These are phyloP conservation scores for Gaeumannomyces tritici DNA, from an alignment of 2,329 filamentous ascomycete genomes.

Conservation along the genomic window DNA sequence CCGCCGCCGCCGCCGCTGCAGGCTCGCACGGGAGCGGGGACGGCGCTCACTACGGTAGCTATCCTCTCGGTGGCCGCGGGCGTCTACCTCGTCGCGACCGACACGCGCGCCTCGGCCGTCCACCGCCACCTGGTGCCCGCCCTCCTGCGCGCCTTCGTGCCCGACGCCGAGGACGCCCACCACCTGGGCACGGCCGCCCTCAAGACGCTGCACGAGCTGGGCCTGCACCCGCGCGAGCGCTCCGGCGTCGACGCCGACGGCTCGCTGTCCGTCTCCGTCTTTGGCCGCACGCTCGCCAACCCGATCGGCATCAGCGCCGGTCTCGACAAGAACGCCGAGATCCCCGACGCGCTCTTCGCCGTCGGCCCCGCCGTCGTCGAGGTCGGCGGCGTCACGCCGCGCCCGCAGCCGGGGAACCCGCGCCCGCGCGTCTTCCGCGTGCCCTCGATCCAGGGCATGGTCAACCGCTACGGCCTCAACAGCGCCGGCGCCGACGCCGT, in stretches of 20 bases:
- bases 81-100: conserved; percentile 61
- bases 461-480: conserved; percentile 95
- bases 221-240: conserved; percentile 75
- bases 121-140: conserved; percentile 62
- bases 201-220: conserved; percentile 62
- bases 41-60: neutral
- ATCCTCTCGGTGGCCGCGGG: conserved; percentile 18
- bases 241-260: conserved; percentile 25
- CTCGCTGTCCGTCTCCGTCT: conserved; percentile 46
- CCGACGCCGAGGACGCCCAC: conserved; percentile 88
- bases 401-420: conserved; percentile 81
- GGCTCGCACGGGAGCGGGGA: neutral
- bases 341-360: conserved; percentile 75
- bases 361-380: conserved; percentile 83
- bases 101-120: conserved; percentile 56
- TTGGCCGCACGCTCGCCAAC: conserved; percentile 68
- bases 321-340: conserved; percentile 87
- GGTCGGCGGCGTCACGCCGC: conserved; percentile 80
- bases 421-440: conserved; percentile 83
- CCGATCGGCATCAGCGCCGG: conserved; percentile 93
- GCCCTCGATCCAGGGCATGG: conserved; percentile 72
- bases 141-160: conserved; percentile 53
- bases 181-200: conserved; percentile 64
- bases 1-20: neutral
- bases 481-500: conserved; percentile 83